phyloP scores from a whole-genome alignment of 2,329 filamentous ascomycete species.

The Monilinia aucupariae region DNA sequence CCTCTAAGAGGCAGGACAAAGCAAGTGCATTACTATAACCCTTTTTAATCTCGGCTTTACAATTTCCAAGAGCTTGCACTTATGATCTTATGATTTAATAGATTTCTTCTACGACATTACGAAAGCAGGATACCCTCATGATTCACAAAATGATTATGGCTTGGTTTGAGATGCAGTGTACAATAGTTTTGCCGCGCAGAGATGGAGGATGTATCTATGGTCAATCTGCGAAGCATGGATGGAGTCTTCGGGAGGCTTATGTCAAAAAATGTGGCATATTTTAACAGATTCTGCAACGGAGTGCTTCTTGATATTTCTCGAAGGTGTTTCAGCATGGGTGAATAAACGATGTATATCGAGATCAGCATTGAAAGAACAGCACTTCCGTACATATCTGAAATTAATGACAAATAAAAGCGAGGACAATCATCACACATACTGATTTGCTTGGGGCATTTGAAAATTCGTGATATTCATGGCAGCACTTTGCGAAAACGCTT shows the following conservation, averaged over 20 bases:
- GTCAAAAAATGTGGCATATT: background rate
- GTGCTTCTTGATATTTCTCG: background rate
- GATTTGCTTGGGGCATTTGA: conserved; percentile 11
- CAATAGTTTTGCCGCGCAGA: background rate
- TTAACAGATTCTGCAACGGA: background rate
- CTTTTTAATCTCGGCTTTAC: background rate
- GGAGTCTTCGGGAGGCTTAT: background rate
- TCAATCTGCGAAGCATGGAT: background rate
- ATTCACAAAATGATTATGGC: conserved; percentile 4
- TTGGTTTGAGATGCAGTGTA: conserved; percentile 2
- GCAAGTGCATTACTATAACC: background rate
- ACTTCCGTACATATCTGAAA: background rate
- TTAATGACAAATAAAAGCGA: background rate
- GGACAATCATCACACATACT: background rate
- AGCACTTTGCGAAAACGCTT: conserved; percentile 33
- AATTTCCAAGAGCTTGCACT: background rate
- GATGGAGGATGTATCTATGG: background rate
- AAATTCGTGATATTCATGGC: conserved; percentile 31
- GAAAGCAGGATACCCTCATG: background rate
- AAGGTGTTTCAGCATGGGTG: background rate
- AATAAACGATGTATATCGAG: background rate
- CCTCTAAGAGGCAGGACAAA: background rate
- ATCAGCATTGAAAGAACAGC: background rate
- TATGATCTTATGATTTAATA: conserved; percentile 1
- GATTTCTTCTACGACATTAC: background rate